Conservation (phyloP, 2,329 filamentous ascomycete species). For the Fusarium concolor region DNA sequence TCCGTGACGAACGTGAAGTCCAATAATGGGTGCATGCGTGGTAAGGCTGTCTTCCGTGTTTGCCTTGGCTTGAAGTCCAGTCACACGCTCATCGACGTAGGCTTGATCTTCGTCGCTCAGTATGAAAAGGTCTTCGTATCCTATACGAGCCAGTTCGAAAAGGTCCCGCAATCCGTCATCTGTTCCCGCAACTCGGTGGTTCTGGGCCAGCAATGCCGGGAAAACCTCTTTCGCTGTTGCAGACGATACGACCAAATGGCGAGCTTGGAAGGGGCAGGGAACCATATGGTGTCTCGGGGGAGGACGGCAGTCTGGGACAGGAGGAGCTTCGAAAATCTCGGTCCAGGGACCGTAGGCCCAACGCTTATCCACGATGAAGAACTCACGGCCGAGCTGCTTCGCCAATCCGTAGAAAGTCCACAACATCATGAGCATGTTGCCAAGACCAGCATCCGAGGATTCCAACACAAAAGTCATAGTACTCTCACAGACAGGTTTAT, state of each 20-base stretch:
- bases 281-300: slow-evolving; percentile 81
- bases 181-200: slow-evolving; percentile 44
- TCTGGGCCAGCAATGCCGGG: slow-evolving; percentile 61
- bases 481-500: slow-evolving; percentile 71
- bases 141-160: slow-evolving; percentile 74
- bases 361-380: slow-evolving; percentile 86
- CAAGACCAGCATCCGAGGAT: slow-evolving; percentile 77
- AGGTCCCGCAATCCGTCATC: slow-evolving; percentile 60
- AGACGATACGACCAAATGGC: slow-evolving; percentile 78
- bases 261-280: slow-evolving; percentile 81
- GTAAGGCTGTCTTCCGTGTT: slow-evolving; percentile 54
- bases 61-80: slow-evolving; percentile 64
- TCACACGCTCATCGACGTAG: slow-evolving; percentile 71
- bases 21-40: slow-evolving; percentile 62
- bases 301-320: slow-evolving; percentile 72
- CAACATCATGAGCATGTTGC: slow-evolving; percentile 79
- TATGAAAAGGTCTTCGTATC: slow-evolving; percentile 80
- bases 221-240: slow-evolving; percentile 75
- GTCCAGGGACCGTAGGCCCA: slow-evolving; percentile 85
- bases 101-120: slow-evolving; percentile 72
- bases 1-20: slow-evolving; percentile 83
- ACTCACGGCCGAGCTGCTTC: slow-evolving; percentile 76
- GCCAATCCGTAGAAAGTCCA: slow-evolving; percentile 89
- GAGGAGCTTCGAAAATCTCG: slow-evolving; percentile 76
- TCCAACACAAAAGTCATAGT: slow-evolving; percentile 85